A percentile compares a stretch with the other conserved stretches of the same genome.
phyloP scores from a whole-genome alignment of 177 flowering plant species.

The Vitis hybrid region DNA sequence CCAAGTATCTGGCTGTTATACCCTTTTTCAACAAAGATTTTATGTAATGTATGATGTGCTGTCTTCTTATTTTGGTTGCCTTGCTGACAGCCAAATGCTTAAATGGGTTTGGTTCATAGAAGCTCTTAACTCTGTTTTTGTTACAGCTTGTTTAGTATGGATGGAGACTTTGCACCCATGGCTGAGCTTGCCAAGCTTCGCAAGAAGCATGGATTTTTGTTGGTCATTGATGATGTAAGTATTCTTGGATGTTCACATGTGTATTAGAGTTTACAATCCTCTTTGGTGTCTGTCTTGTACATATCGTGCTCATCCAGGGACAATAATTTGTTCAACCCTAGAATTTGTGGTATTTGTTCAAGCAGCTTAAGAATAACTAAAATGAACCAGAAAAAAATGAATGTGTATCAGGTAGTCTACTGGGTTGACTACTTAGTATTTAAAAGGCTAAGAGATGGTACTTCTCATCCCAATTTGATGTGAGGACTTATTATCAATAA shows the following conservation, averaged over 20 bases:
- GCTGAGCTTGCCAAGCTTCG: constrained; percentile 73
- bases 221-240: constrained; percentile 96
- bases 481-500: background rate
- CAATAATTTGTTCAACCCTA: background rate
- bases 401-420: too few relatives aligned
- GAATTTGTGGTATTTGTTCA: background rate
- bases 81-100: background rate
- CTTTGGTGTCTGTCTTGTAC: background rate
- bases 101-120: background rate
- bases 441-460: background rate
- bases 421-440: background rate
- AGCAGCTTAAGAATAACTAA: background rate
- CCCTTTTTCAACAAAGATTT: background rate
- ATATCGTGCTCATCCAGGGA: background rate
- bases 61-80: background rate
- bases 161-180: constrained; percentile 97
- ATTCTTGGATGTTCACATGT: background rate
- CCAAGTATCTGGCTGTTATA: background rate
- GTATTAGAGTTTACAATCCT: background rate
- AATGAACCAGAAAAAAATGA: background rate
- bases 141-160: constrained; percentile 97
- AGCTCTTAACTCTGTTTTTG: constrained; percentile 1
- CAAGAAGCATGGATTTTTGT: constrained; percentile 70
- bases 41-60: background rate
- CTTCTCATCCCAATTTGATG: background rate